Base-by-base conservation (phyloP, 176 grass and related monocot species). In the Alloteropsis semialata region DNA sequence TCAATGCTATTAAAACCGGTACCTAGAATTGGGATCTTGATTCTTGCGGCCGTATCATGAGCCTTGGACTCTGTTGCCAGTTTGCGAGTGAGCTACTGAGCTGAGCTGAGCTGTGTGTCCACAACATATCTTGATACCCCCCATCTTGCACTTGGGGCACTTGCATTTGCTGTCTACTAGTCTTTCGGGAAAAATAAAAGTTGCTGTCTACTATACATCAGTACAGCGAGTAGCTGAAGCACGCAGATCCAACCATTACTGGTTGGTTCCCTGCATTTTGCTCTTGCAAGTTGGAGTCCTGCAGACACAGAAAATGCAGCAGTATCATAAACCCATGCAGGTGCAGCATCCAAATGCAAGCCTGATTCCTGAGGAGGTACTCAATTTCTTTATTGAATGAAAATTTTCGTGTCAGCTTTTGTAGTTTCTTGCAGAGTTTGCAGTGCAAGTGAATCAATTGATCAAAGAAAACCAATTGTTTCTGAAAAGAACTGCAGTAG, bases 251-350 rank as follows among this genome's bases (percentile, higher is more conserved):
- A 81, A 15, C 65, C 75, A 78, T 62, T 17, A 28, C 54, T 54
- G 10, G 28, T 14, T 44, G 10, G 69, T 34, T 81, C 54, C 53
- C 58, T 74, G 19, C 58, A 24, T 30, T 65, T 12, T 49, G 18
- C 19, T 37, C 34, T 88, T 79, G 34, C 65, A 81, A 54, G 68
- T 80, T 54, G 76, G 58, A 27, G n/a, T 43, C 41, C 6, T 70
- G 41, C 13, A 60, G 81, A 29, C 74, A 57, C 18, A 65, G 74
- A 69, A 48, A 71, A 84, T 55, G 78, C 81, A 74, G 34, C 15
- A 36, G 43, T 57, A 84, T 79, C 41, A 84, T 84, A 80, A 89
- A 84, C 69, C 69, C 69, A 66, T 57, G 81, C 67, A 84, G 67
- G 10, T 79, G 81, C 59, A 74, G 46, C 38, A 45, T 79, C 62